phyloP scores from a whole-genome alignment of 345 rosid genomes.

The Gossypium australe region DNA sequence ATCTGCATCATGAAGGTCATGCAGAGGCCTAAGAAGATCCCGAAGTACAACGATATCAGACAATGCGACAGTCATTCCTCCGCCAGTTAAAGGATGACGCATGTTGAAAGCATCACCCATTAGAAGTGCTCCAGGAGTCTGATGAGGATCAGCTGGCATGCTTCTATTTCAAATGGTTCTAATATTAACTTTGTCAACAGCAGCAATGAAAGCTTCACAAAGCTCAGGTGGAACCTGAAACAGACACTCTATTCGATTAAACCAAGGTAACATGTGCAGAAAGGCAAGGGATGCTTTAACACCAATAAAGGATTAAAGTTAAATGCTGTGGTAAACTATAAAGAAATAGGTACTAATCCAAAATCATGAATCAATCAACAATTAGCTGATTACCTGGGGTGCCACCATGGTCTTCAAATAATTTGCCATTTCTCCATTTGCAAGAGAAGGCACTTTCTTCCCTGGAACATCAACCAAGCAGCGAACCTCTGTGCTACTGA shows the following conservation, averaged over 20 bases:
- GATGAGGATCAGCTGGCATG: slow-evolving; percentile 53
- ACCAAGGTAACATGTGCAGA: neutral
- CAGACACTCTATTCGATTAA: neutral
- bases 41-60: slow-evolving; percentile 42
- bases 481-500: slow-evolving; percentile 45
- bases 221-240: slow-evolving; percentile 37
- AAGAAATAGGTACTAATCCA: too few species aligned
- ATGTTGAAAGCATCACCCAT: slow-evolving; percentile 52
- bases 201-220: slow-evolving; percentile 31
- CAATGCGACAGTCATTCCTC: slow-evolving; percentile 54
- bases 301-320: neutral
- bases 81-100: slow-evolving; percentile 55
- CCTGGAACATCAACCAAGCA: slow-evolving; percentile 51
- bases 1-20: neutral
- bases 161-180: slow-evolving; percentile 54
- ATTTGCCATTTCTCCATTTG: slow-evolving; percentile 43
- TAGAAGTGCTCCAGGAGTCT: slow-evolving; percentile 44
- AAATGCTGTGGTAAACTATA: neutral
- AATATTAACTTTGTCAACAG: slow-evolving; percentile 42
- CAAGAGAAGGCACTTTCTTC: slow-evolving; percentile 38
- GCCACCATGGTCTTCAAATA: slow-evolving; percentile 35
- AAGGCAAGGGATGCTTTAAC: neutral
- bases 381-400: slow-evolving; percentile 24
- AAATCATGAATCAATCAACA: too few species aligned
- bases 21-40: neutral